Evolutionary conservation across 2,329 filamentous ascomycete genomes (phyloP).

Genomic region (Elsinoe australis): DNA sequence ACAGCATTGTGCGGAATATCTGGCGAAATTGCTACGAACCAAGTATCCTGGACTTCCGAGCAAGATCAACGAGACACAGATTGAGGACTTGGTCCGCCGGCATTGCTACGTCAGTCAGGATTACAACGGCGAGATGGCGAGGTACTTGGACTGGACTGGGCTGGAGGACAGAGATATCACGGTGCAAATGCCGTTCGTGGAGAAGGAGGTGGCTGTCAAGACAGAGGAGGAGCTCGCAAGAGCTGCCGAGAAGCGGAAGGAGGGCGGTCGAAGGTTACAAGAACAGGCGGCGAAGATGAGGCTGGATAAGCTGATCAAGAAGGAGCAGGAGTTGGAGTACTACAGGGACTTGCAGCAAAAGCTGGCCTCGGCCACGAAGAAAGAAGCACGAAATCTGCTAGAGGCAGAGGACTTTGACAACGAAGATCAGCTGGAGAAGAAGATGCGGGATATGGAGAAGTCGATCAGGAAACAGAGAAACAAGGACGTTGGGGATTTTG

Average conservation of each 20-base stretch:
- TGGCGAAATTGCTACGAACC: slow-evolving; percentile 77
- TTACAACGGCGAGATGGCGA: slow-evolving; percentile 68
- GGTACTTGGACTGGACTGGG: slow-evolving; percentile 82
- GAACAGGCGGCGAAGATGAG: slow-evolving; percentile 97
- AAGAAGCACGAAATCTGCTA: slow-evolving; percentile 76
- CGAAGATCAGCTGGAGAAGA: slow-evolving; percentile 74
- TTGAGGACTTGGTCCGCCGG: slow-evolving; percentile 76
- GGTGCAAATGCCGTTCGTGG: slow-evolving; percentile 87
- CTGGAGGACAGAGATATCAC: slow-evolving; percentile 83
- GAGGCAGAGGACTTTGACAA: slow-evolving; percentile 91
- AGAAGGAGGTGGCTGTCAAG: slow-evolving; percentile 84
- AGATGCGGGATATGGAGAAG: slow-evolving; percentile 82
- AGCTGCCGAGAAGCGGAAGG: slow-evolving; percentile 89
- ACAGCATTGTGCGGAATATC: slow-evolving; percentile 79
- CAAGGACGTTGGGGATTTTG: slow-evolving; percentile 79
- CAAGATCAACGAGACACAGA: slow-evolving; percentile 77
- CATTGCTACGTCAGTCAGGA: slow-evolving; percentile 84
- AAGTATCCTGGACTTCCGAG: slow-evolving; percentile 76
- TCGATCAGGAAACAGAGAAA: slow-evolving; percentile 83
- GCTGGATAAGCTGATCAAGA: slow-evolving; percentile 86
- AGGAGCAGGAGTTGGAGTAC: slow-evolving; percentile 91
- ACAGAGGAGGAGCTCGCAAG: slow-evolving; percentile 85
- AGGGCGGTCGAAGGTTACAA: slow-evolving; percentile 82
- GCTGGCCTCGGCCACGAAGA: slow-evolving; percentile 67
- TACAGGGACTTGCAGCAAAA: slow-evolving; percentile 74